Percentiles rank a stretch among this genome's conserved stretches.
Evolutionary conservation across 1,284 basidiomycete genomes (phyloP).

Genomic region (Porphyrellus sp.): DNA sequence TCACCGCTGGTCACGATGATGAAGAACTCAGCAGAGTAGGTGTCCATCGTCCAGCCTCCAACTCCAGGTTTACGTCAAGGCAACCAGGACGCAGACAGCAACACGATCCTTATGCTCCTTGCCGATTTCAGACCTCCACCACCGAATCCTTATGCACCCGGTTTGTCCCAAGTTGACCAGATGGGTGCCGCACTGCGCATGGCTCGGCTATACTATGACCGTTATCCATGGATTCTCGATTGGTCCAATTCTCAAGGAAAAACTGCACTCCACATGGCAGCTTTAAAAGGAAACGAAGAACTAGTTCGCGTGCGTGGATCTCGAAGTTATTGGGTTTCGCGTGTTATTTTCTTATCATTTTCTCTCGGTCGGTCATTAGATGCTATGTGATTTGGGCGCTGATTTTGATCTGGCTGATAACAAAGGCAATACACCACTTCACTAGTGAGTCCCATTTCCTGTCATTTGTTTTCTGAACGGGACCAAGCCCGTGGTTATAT

Average conservation of each 20-base stretch:
- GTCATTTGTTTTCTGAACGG: neutral
- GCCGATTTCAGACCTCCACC: conserved; percentile 67
- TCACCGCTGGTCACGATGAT: conserved; percentile 84
- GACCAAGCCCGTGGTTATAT: conserved; percentile 10
- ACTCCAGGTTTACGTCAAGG: conserved; percentile 14
- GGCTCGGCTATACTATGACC: conserved; percentile 78
- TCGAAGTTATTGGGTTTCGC: conserved; percentile 4
- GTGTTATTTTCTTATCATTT: conserved; percentile 21
- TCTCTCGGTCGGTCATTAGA: conserved; percentile 43
- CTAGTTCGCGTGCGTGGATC: conserved; percentile 68
- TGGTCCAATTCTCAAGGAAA: conserved; percentile 88
- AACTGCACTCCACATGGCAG: conserved; percentile 86
- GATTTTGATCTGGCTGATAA: conserved; percentile 87
- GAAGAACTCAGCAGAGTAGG: conserved; percentile 83
- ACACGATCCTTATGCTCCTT: conserved; percentile 85
- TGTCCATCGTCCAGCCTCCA: conserved; percentile 15
- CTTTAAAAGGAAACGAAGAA: conserved; percentile 85
- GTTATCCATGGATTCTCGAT: conserved; percentile 80
- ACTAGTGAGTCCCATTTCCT: conserved; percentile 64
- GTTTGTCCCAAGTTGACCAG: conserved; percentile 53
- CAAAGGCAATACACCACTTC: conserved; percentile 88
- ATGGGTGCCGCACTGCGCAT: conserved; percentile 72
- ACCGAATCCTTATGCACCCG: conserved; percentile 45
- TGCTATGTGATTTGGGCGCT: conserved; percentile 85
- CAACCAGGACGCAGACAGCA: conserved; percentile 79